Base-by-base conservation (phyloP, 2,329 filamentous ascomycete genomes). In the Chrysoporthe austroafricana region DNA sequence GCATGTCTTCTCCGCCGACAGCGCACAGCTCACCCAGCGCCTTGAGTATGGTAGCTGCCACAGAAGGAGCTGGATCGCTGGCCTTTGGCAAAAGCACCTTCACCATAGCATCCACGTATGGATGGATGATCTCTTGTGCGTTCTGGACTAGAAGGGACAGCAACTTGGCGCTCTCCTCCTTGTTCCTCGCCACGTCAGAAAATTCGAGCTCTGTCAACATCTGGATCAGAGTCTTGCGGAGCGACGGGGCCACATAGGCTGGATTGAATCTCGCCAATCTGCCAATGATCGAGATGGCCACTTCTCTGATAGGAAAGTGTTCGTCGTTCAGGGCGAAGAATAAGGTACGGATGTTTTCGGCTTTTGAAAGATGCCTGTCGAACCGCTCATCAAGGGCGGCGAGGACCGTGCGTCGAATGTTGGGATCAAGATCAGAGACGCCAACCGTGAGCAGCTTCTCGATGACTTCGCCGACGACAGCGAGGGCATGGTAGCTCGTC, bases 271-370 rank as follows among this genome's bases (percentile, higher is more conserved):
- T 87, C 0, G 96, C 96, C 66, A 99, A 83, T 14, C 96, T 93
- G 43, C 96, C 96, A 74, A 99, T 97, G 72, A 99, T 97, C 21
- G 93, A 91, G 74, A 99, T 97, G 9, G 96, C 92, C 39, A 96
- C 95, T 80, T 99, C 94, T 73, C 96, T 87, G 69, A 98, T 97
- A 2, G 90, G 85, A 72, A 98, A 99, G 1, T 94, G 87, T 76
- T 98, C 95, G 74, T 99, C 96, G 72, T 99, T 97, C 18, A 99
- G 86, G 0, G 96, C 95, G 69, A 98, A 90, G 79, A 99, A 98
- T 0, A 99, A 82, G 16, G 94, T 97, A 26, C 96, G 90, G 60
- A 99, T 96, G 75, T 99, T 99, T 77, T 99, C 95, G 0, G 96
- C 94, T 77, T 97, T 97, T 54, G 94, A 94, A n/a, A 99, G 85